Evolutionary conservation across 2,329 filamentous ascomycete species (phyloP), one percentile per base, ranked within the genome.

Genomic region (Sclerotinia minor): DNA sequence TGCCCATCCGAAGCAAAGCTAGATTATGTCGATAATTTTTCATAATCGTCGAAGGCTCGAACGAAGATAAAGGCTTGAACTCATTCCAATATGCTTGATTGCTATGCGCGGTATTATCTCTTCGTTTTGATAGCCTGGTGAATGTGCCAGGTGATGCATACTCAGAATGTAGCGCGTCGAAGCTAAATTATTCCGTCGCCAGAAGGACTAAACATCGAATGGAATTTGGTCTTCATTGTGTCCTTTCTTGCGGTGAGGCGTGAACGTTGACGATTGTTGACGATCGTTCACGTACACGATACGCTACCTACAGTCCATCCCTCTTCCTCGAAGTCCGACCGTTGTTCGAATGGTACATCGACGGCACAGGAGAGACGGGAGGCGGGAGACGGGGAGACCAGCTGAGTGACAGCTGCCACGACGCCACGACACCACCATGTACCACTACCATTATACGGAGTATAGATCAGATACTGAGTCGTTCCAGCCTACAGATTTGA

Each of bases 1-100:
- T 61, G 44, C 44, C 13, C 44, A 49, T 35, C 26, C 45, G 49
- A 49, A 9, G 35, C 21, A 61, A 57, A 61, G 58, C 29, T 49
- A 44, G 3, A 32, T 24, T 13, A 61, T 35, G 49, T 47, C 26
- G 45, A 49, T 49, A n/a, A 32, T 17, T 35, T 35, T 29, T 49
- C 44, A 49, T 49, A 17, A 35, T 35, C 15, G n/a, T 50, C 2
- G 8, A 24, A 38, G 13, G 15, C 32, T n/a, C 13, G 17, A 21
- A 35, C 2, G 21, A 21, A 9, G 7, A n/a, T 17, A 41, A 32
- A n/a, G n/a, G n/a, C n/a, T n/a, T n/a, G n/a, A n/a, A n/a, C n/a
- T n/a, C n/a, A n/a, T n/a, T n/a, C n/a, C n/a, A n/a, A n/a, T n/a
- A n/a, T n/a, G n/a, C n/a, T n/a, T n/a, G n/a, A n/a, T n/a, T 15